phyloP scores from a whole-genome alignment of 2,329 filamentous ascomycete species.

The Alternaria angustiovoidea region DNA sequence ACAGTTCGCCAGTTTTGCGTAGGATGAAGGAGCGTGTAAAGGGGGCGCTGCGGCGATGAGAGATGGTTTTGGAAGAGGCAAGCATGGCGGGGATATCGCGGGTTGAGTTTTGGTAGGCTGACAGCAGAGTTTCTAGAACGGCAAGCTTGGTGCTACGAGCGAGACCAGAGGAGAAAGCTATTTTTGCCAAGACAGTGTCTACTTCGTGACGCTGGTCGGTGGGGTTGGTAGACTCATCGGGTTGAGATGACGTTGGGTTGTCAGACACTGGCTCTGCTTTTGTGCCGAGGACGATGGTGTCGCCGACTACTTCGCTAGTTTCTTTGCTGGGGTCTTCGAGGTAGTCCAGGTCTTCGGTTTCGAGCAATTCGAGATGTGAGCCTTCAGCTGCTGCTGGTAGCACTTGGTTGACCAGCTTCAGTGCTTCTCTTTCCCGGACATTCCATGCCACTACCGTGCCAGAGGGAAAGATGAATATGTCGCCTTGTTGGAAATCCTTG shows the following conservation, averaged over 20 bases:
- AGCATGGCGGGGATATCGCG: slow-evolving; percentile 81
- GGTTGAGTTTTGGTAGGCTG: slow-evolving; percentile 86
- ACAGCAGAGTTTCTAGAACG: slow-evolving; percentile 83
- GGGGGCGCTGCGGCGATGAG: slow-evolving; percentile 33
- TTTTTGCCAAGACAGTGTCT: slow-evolving; percentile 82
- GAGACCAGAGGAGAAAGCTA: slow-evolving; percentile 94
- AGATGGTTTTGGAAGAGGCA: slow-evolving; percentile 66
- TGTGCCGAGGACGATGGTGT: slow-evolving; percentile 88
- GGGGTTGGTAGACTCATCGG: slow-evolving; percentile 54
- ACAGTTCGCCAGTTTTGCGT: slow-evolving; percentile 90
- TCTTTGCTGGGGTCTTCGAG: slow-evolving; percentile 76
- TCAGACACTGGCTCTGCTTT: slow-evolving; percentile 53
- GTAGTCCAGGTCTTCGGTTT: slow-evolving; percentile 91
- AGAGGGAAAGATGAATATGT: slow-evolving; percentile 95
- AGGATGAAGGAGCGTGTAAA: slow-evolving; percentile 81
- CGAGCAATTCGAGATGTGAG: slow-evolving; percentile 74
- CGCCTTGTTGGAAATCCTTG: slow-evolving; percentile 67
- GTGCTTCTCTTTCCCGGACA: slow-evolving; percentile 75
- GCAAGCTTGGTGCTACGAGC: slow-evolving; percentile 93
- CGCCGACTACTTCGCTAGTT: slow-evolving; percentile 80
- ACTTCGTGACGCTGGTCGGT: slow-evolving; percentile 51
- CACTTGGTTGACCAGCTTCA: slow-evolving; percentile 63
- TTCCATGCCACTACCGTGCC: slow-evolving; percentile 95
- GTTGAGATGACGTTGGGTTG: background rate
- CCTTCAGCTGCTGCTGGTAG: slow-evolving; percentile 79